Percentiles rank a stretch among this genome's conserved stretches.
Conservation (phyloP, 768 basidiomycete species). For the Steccherinum ochraceum region DNA sequence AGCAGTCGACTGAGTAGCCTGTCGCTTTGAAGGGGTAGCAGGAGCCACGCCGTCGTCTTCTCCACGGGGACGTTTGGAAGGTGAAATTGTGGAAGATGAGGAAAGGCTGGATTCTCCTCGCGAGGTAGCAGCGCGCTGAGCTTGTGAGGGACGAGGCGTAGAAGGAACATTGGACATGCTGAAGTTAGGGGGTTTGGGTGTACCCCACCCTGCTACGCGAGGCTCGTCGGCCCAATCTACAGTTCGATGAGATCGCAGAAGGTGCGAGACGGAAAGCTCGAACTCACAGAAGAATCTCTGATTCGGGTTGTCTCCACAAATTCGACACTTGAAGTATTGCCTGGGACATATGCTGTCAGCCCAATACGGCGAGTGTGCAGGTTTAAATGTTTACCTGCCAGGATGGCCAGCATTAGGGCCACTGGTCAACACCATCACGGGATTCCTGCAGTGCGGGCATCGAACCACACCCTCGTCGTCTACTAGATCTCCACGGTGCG, state of each 20-base stretch:
- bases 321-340: neutral
- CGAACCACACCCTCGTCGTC: neutral
- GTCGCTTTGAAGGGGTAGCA: neutral
- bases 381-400: neutral
- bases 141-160: slow-evolving; percentile 1
- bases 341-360: neutral
- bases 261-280: no score
- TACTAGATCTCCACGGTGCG: no score
- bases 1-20: neutral
- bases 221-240: slow-evolving; percentile 1
- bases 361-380: neutral
- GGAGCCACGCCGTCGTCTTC: neutral
- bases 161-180: neutral
- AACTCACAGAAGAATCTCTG: neutral
- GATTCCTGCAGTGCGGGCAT: neutral
- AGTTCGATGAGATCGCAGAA: slow-evolving; percentile 1
- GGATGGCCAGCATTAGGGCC: neutral
- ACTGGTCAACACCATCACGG: neutral
- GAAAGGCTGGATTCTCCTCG: neutral
- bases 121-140: neutral
- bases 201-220: neutral
- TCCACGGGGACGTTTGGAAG: neutral
- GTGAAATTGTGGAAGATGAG: neutral
- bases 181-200: neutral
- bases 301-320: neutral